A percentile compares a stretch with the other conserved stretches of the same genome.
Evolutionary conservation across 352 stramenopile genomes (phyloP).

Genomic region (Phytophthora pini): DNA sequence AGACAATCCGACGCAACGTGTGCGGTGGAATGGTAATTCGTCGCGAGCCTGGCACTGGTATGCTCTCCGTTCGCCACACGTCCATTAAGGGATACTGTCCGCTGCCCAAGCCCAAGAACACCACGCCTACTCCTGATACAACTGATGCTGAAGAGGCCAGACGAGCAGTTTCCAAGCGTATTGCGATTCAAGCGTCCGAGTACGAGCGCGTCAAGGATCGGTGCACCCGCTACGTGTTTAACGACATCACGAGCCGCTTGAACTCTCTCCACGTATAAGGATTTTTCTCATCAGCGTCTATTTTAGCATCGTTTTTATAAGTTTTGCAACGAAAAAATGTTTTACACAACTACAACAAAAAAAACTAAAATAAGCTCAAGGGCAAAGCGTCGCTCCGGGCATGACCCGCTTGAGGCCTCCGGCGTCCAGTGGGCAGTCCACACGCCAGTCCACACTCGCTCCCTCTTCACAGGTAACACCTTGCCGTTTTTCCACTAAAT

Average conservation of each 20-base stretch:
- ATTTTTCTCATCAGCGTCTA: too few relatives aligned
- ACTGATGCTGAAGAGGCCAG: constrained; percentile 41
- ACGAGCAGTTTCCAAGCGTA: constrained; percentile 42
- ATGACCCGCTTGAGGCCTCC: constrained; percentile 16
- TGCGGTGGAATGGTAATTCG: constrained; percentile 56
- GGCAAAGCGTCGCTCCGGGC: constrained; percentile 10
- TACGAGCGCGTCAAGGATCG: constrained; percentile 53
- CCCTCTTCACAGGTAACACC: constrained; percentile 17
- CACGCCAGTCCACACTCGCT: constrained; percentile 15
- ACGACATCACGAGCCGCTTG: constrained; percentile 38
- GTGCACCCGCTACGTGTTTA: constrained; percentile 63
- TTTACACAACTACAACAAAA: too few relatives aligned
- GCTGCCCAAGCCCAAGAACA: constrained; percentile 22
- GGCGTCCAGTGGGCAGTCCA: constrained; percentile 16
- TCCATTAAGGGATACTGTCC: constrained; percentile 71
- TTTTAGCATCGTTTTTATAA: too few relatives aligned
- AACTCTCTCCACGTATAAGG: constrained; percentile 14
- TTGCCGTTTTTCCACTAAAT: constrained; percentile 7
- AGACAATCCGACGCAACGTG: constrained; percentile 54
- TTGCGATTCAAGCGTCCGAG: constrained; percentile 63
- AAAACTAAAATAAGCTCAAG: too few relatives aligned
- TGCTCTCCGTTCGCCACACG: constrained; percentile 66
- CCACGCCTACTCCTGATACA: not conserved
- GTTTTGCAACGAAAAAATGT: too few relatives aligned
- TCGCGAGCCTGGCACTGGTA: constrained; percentile 40